Conservation (phyloP, 2,329 filamentous ascomycete genomes). For the Coniella vitis region DNA sequence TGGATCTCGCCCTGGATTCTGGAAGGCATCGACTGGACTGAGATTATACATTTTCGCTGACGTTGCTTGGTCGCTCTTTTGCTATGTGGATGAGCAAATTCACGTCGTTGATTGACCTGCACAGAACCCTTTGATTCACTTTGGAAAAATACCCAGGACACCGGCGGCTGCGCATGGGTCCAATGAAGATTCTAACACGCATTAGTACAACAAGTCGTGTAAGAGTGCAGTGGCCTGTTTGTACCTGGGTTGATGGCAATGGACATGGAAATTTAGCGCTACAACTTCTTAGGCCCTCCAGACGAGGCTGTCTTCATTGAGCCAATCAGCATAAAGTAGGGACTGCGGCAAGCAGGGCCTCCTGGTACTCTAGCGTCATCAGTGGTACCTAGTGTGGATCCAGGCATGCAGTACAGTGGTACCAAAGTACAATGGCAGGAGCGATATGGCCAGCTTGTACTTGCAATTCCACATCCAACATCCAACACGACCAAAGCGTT, state of each 20-base stretch:
- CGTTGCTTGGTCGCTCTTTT: neutral
- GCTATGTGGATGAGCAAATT: no score
- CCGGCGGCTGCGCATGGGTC: no score
- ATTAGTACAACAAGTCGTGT: no score
- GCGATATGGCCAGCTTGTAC: constrained; percentile 20
- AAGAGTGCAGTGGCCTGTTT: neutral
- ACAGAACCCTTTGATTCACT: no score
- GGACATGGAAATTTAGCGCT: neutral
- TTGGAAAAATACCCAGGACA: no score
- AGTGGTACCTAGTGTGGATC: neutral
- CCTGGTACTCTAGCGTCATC: neutral
- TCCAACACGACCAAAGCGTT: constrained; percentile 1
- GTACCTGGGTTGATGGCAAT: neutral
- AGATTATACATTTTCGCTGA: constrained; percentile 35
- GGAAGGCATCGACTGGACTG: constrained; percentile 31
- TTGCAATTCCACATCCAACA: neutral
- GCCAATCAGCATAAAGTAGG: constrained; percentile 12
- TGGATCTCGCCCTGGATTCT: constrained; percentile 31
- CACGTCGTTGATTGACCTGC: no score
- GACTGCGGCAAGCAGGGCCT: constrained; percentile 1
- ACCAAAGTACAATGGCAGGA: neutral
- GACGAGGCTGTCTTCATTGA: neutral
- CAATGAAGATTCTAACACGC: no score
- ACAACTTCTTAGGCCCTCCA: neutral
- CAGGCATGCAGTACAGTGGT: neutral